Conservation (phyloP, 192 early-diverging fungal species). For the Coemansia sp. region DNA sequence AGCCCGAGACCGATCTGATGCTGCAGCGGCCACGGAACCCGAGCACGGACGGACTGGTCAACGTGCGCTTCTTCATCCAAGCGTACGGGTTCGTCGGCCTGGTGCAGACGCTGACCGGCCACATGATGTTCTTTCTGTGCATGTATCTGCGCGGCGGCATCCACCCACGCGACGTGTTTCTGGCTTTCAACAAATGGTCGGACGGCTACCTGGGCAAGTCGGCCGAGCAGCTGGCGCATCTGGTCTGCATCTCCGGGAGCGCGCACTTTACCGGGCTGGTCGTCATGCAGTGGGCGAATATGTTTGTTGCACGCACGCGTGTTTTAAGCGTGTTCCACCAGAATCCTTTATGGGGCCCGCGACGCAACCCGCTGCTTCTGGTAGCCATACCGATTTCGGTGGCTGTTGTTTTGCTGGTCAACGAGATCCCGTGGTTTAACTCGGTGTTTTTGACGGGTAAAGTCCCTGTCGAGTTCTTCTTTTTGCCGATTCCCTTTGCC, state of each 20-base stretch:
- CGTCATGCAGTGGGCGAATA: slow-evolving; percentile 52
- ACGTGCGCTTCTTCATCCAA: slow-evolving; percentile 64
- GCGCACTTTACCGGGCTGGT: slow-evolving; percentile 54
- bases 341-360: slow-evolving; percentile 50
- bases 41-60: slow-evolving; percentile 64
- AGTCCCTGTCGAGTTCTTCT: slow-evolving; percentile 61
- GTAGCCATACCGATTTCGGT: slow-evolving; percentile 38
- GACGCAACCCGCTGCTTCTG: slow-evolving; percentile 27
- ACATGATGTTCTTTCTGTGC: slow-evolving; percentile 73
- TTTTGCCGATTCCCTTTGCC: slow-evolving; percentile 58
- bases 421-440: slow-evolving; percentile 36
- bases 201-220: slow-evolving; percentile 58
- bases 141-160: slow-evolving; percentile 61
- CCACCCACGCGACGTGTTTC: slow-evolving; percentile 48
- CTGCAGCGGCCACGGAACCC: slow-evolving; percentile 67
- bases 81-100: slow-evolving; percentile 79
- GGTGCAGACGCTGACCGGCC: slow-evolving; percentile 63
- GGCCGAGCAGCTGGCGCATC: slow-evolving; percentile 44
- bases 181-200: slow-evolving; percentile 58
- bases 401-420: slow-evolving; percentile 27
- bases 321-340: slow-evolving; percentile 36
- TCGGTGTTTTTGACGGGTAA: slow-evolving; percentile 51
- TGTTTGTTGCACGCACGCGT: slow-evolving; percentile 52
- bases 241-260: slow-evolving; percentile 29
- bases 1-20: slow-evolving; percentile 74